Base-by-base conservation (phyloP, 106 monocot species). In the Phalaenopsis aphrodite region DNA sequence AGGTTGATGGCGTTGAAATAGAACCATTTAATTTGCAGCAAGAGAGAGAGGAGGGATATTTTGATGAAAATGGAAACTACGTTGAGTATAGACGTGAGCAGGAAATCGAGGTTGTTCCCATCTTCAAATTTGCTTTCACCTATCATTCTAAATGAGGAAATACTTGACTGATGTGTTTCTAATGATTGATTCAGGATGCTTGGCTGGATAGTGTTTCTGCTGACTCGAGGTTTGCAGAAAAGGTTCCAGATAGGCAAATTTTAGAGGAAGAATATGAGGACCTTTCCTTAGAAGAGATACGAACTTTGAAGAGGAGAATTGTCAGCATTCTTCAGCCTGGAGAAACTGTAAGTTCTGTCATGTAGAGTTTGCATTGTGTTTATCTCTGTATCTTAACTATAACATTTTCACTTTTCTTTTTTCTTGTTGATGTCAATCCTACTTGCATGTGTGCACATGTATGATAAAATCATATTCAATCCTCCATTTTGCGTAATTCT, bases 11-110 rank as follows among this genome's bases (percentile, higher is more conserved):
- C 16, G 93, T 93, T 80, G 81, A 56, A 61, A 80, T 99, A 69
- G 99, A 99, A 56, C 99, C 94, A 64, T 99, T 99, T 79, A 99
- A 99, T 86, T 82, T 99, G 78, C 81, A 93, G 68, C 89, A 95
- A 83, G 99, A 99, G 79, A 89, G 88, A 76, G 93, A 99, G 82
- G 99, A 99, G 83, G 99, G 99, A 5, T 99, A 99, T 84, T 99
- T 99, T 76, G 99, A 99, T 86, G 91, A 74, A 45, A 84, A 81
- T 79, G 99, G 99, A 81, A 99, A 99, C 81, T 99, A 81, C 87
- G 93, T 95, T 81, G 95, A 99, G 84, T 99, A 88, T 82, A 84
- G 79, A 43, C 84, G 30, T 57, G 79, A 81, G 56, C 86, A 89
- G 83, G 84, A 99, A 80, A 93, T 93, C 66, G 90, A 99, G 99